These are phyloP conservation scores for Ilyonectria robusta DNA, from an alignment of 2,329 filamentous ascomycete species.

Conservation along the genomic window DNA sequence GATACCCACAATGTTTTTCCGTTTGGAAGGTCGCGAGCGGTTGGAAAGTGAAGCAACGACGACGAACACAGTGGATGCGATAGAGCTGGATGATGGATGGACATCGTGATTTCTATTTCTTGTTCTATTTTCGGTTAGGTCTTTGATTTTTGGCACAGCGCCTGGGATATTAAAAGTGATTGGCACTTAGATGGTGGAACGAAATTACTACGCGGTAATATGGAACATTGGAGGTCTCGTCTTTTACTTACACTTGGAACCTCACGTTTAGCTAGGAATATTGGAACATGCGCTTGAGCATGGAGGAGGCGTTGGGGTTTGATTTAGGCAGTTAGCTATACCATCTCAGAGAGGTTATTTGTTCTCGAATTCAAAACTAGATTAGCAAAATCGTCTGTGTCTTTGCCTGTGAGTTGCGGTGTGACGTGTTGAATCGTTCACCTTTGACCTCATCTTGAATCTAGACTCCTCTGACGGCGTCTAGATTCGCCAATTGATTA, in stretches of 20 bases:
- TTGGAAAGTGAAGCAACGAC: constrained; percentile 43
- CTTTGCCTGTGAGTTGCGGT: neutral
- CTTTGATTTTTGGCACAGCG: constrained; percentile 37
- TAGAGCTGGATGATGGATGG: constrained; percentile 24
- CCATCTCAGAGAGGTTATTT: constrained; percentile 20
- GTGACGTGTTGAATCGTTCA: neutral
- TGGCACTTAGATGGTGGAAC: constrained; percentile 47
- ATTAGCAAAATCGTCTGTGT: constrained; percentile 9
- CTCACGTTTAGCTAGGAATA: constrained; percentile 36
- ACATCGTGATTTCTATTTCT: constrained; percentile 32
- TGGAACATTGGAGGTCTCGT: constrained; percentile 39
- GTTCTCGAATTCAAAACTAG: constrained; percentile 24
- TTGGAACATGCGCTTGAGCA: constrained; percentile 35
- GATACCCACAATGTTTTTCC: constrained; percentile 55
- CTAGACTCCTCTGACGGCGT: neutral
- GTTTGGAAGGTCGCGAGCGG: constrained; percentile 48
- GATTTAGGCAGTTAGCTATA: constrained; percentile 25
- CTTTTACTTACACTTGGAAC: constrained; percentile 36
- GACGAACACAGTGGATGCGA: constrained; percentile 23
- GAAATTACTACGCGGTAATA: constrained; percentile 49
- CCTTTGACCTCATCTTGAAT: neutral
- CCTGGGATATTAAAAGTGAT: constrained; percentile 49
- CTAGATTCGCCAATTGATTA: neutral
- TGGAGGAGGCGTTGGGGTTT: constrained; percentile 27
- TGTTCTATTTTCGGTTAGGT: constrained; percentile 35